phyloP scores from a whole-genome alignment of 2,329 filamentous ascomycete genomes.

The Botryotinia calthae region DNA sequence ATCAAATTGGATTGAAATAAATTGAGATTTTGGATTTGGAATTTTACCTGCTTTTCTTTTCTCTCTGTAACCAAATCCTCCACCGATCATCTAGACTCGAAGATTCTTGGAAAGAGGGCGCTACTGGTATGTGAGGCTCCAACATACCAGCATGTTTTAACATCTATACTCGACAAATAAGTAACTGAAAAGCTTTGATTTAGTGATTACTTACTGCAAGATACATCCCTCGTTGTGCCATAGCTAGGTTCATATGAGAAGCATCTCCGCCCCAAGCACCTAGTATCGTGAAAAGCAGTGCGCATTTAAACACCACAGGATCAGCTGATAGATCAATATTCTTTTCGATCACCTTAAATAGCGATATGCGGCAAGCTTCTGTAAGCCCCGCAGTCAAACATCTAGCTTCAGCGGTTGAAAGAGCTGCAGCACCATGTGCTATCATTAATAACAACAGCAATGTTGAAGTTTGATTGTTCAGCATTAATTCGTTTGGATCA shows the following conservation, averaged over 20 bases:
- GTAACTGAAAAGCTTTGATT: not conserved
- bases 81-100: conserved; percentile 52
- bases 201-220: conserved; percentile 49
- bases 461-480: conserved; percentile 63
- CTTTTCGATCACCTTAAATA: conserved; percentile 70
- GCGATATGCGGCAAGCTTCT: conserved; percentile 68
- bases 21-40: not conserved
- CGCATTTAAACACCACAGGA: conserved; percentile 61
- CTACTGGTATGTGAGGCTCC: conserved; percentile 49
- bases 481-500: conserved; percentile 65
- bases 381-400: conserved; percentile 65
- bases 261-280: conserved; percentile 74
- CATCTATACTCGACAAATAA: conserved; percentile 48
- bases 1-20: too few relatives aligned
- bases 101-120: conserved; percentile 44
- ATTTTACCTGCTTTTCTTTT: conserved; percentile 59
- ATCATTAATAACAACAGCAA: conserved; percentile 70
- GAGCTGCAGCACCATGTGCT: conserved; percentile 65
- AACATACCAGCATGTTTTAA: conserved; percentile 66
- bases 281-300: conserved; percentile 64
- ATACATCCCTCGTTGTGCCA: conserved; percentile 73
- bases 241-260: conserved; percentile 74
- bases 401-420: conserved; percentile 62
- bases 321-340: conserved; percentile 67
- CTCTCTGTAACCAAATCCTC: conserved; percentile 63